phyloP scores from a whole-genome alignment of 75 land plant genomes.

The Chamaecyparis obtusa region DNA sequence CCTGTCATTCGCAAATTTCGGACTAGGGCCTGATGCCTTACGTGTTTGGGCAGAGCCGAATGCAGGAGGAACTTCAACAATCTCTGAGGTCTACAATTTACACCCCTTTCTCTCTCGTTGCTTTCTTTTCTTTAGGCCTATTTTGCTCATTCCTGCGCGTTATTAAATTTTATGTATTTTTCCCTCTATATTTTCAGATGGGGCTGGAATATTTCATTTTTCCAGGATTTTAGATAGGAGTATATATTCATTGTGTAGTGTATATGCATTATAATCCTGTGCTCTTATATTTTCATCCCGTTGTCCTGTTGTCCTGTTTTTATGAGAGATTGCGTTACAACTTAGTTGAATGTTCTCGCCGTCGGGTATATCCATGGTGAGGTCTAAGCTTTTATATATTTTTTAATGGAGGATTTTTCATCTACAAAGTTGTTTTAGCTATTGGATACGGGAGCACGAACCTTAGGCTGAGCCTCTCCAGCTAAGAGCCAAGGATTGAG shows the following conservation, averaged over 20 bases:
- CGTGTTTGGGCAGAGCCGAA: slow-evolving; percentile 40
- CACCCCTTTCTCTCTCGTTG: not conserved
- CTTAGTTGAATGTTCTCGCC: not conserved
- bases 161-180: not conserved
- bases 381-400: no score
- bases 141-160: not conserved
- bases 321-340: not conserved
- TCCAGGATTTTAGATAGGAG: not conserved
- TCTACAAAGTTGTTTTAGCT: no score
- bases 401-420: no score
- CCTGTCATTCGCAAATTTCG: slow-evolving; percentile 34
- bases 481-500: no score
- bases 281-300: not conserved
- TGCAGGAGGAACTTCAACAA: slow-evolving; percentile 54
- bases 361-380: slow-evolving; percentile 17
- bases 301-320: not conserved
- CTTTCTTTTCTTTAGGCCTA: slow-evolving; percentile 6
- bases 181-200: not conserved
- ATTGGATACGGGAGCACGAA: no score
- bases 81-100: slow-evolving; percentile 33
- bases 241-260: not conserved
- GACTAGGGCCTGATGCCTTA: slow-evolving; percentile 37
- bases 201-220: slow-evolving; percentile 23
- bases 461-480: no score
- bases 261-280: not conserved